Percentiles rank a stretch among this genome's conserved stretches.
Evolutionary conservation across 768 basidiomycete species (phyloP).

Genomic region (Auricularia sp.): DNA sequence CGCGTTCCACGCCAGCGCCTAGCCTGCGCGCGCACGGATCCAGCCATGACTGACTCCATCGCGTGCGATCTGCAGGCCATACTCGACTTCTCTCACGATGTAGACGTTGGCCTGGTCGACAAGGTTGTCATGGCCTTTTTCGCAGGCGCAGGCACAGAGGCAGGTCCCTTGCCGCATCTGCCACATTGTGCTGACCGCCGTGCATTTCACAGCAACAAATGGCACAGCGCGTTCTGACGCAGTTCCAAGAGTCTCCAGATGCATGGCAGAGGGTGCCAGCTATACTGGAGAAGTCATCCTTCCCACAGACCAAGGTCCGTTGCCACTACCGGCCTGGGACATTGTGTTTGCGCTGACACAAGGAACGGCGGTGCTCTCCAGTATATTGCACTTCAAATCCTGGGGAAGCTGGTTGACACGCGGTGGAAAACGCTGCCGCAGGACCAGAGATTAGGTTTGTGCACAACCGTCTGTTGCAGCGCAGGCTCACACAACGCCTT

Average conservation of each 20-base stretch:
- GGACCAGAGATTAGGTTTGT: constrained; percentile 32
- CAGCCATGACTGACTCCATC: not conserved
- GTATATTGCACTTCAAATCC: constrained; percentile 39
- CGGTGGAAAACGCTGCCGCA: constrained; percentile 38
- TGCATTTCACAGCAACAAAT: constrained; percentile 29
- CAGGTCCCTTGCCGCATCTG: constrained; percentile 14
- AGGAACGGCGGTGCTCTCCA: constrained; percentile 10
- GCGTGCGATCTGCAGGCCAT: constrained; percentile 21
- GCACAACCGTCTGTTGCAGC: not conserved
- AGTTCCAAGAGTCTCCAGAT: constrained; percentile 41
- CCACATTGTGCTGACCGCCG: not conserved
- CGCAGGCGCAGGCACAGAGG: constrained; percentile 30
- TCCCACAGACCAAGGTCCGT: constrained; percentile 31
- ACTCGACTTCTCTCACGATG: constrained; percentile 32
- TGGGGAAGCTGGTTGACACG: constrained; percentile 38
- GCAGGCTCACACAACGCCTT: not conserved
- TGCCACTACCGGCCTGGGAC: not conserved
- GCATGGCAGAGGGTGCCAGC: constrained; percentile 40
- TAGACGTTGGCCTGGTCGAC: constrained; percentile 35
- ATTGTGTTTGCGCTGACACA: not conserved
- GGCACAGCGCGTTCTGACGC: constrained; percentile 37
- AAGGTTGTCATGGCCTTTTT: constrained; percentile 36
- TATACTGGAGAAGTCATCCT: constrained; percentile 31
- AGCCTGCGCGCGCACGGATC: not conserved
- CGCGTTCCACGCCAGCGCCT: not conserved